Percentiles rank a stretch among this genome's conserved stretches.
phyloP scores from a whole-genome alignment of 306 rosid genomes.

The Prunus kanzakura region DNA sequence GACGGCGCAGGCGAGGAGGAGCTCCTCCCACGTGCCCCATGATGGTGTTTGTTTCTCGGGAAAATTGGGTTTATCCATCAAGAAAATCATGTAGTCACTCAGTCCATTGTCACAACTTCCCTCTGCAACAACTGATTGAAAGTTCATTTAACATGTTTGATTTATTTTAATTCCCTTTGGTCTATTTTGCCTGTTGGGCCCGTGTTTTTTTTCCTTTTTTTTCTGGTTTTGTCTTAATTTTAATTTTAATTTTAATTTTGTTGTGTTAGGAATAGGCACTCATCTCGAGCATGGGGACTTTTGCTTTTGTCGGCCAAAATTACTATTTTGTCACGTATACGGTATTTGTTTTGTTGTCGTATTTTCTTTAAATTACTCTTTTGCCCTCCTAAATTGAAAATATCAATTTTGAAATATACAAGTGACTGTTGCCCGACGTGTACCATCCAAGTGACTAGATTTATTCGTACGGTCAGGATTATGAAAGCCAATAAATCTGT shows the following conservation, averaged over 20 bases:
- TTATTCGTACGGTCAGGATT: neutral
- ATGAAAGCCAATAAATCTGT: neutral
- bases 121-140: neutral
- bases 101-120: neutral
- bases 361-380: neutral
- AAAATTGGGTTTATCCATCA: constrained; percentile 22
- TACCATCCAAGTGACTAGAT: too few species aligned
- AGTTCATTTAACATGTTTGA: neutral
- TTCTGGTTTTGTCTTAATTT: neutral
- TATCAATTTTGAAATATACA: too few species aligned
- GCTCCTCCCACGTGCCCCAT: constrained; percentile 40
- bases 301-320: neutral
- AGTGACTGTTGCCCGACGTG: too few species aligned
- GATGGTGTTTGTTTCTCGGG: constrained; percentile 22
- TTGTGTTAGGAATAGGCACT: neutral
- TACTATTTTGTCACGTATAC: neutral
- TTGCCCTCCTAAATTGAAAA: neutral
- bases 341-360: neutral
- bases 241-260: neutral
- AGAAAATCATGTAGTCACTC: neutral
- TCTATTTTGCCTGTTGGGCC: neutral
- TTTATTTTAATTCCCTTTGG: neutral
- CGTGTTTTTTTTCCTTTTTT: neutral
- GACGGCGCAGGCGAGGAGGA: constrained; percentile 33
- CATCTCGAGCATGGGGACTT: neutral